Conservation (phyloP, 2,329 filamentous ascomycete genomes). For the Colletotrichum australisinense region DNA sequence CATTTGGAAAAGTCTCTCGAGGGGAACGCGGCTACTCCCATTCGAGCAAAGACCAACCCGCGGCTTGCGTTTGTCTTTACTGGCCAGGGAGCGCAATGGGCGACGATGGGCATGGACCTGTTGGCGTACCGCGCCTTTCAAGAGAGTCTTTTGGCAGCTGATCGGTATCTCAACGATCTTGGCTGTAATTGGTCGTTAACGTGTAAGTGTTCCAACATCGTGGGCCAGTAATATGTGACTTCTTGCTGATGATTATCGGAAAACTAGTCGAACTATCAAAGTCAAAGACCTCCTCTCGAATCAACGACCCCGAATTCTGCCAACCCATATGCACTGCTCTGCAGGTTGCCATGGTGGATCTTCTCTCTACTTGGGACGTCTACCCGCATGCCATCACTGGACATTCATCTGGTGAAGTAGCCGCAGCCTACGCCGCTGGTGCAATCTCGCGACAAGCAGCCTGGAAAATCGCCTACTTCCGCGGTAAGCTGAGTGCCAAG, state of each 20-base stretch:
- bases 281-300: constrained; percentile 45
- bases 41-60: constrained; percentile 4
- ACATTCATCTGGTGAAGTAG: constrained; percentile 62
- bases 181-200: constrained; percentile 40
- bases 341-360: constrained; percentile 58
- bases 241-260: constrained; percentile 4
- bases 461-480: constrained; percentile 62
- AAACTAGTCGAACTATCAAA: constrained; percentile 33
- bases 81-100: constrained; percentile 44
- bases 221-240: background rate
- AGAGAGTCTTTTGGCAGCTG: constrained; percentile 48
- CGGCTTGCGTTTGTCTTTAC: constrained; percentile 41
- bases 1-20: constrained; percentile 4
- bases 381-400: constrained; percentile 52
- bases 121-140: constrained; percentile 47
- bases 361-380: constrained; percentile 56
- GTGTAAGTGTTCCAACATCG: constrained; percentile 22
- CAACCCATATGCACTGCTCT: constrained; percentile 58
- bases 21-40: background rate
- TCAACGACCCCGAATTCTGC: constrained; percentile 53
- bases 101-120: constrained; percentile 38
- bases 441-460: constrained; percentile 52
- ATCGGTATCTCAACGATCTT: constrained; percentile 45
- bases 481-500: constrained; percentile 47
- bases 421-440: constrained; percentile 56